Base-by-base conservation (phyloP, 257 asterid species). In the Petunia axillaris region DNA sequence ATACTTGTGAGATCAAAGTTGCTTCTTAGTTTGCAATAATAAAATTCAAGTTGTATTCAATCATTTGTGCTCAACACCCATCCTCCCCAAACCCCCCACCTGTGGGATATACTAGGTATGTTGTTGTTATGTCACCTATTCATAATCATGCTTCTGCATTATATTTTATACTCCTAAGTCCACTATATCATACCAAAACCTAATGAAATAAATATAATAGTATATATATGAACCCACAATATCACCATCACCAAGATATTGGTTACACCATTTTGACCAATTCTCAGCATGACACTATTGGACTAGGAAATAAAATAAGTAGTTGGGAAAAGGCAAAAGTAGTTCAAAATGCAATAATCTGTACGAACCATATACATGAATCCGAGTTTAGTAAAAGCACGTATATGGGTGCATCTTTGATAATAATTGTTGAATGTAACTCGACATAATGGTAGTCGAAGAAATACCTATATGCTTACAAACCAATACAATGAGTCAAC, bases 401-500 rank as follows among this genome's bases (percentile, higher is more conserved):
- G 39, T 60, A 16, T 25, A 60, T 6, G 1, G 65, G 39, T 25
- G 65, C 37, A 55, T 60, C 40, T 60, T 6, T 63, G 68, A 63
- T 63, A 35, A 8, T 4, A 62, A 62, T 9, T 8, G n/a, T 62
- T 62, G 15, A 36, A 36, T 60, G 8, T 8, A 62, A 62, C 40
- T 62, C 5, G 6, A 60, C 65, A 7, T 11, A 3, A 35, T 63
- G 68, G 68, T n/a, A 36, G 43, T 37, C 14, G 44, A 36, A 63
- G 44, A 63, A 48, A 71, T 8, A 54, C 60, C 38, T 59, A 59
- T 59, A 59, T 15, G 36, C 63, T 25, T 9, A 25, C 41, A 70
- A 46, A 71, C 2, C 52, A 16, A 11, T 25, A 52, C 70, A 74
- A 53, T 68, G 75, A 76, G 64, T 44, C 41, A 80, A 75, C 67